Percentiles rank a stretch among this genome's conserved stretches.
phyloP scores from a whole-genome alignment of 805 yeast species.

The Hanseniaspora lindneri region DNA sequence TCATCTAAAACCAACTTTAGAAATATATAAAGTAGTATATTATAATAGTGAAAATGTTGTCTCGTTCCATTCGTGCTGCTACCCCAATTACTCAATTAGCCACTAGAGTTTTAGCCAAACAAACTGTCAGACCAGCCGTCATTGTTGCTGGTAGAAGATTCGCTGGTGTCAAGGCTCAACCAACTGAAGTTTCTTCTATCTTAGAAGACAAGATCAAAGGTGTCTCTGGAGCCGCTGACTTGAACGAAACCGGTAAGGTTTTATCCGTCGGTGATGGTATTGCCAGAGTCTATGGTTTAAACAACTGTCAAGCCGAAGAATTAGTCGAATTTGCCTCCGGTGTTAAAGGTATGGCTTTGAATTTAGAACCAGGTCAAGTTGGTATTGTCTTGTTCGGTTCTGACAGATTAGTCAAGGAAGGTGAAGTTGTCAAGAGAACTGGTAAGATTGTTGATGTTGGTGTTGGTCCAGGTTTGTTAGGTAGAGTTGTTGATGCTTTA shows the following conservation, averaged over 20 bases:
- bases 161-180: slow-evolving; percentile 91
- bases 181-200: slow-evolving; percentile 98
- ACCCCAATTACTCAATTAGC: slow-evolving; percentile 42
- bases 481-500: slow-evolving; percentile 98
- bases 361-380: slow-evolving; percentile 99
- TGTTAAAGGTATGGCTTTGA: slow-evolving; percentile 99
- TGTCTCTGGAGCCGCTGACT: slow-evolving; percentile 91
- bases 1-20: not conserved
- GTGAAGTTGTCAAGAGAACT: slow-evolving; percentile 99
- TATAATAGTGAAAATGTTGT: slow-evolving; percentile 43
- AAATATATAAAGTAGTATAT: not conserved
- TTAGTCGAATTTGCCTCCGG: slow-evolving; percentile 98
- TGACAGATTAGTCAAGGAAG: slow-evolving; percentile 96
- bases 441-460: slow-evolving; percentile 99
- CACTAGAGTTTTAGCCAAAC: slow-evolving; percentile 32
- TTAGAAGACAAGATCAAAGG: slow-evolving; percentile 99
- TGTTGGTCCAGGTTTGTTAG: slow-evolving; percentile 94
- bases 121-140: slow-evolving; percentile 56
- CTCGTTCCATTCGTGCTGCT: slow-evolving; percentile 80
- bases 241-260: slow-evolving; percentile 99
- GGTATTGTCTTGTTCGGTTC: slow-evolving; percentile 99
- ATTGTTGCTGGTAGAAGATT: slow-evolving; percentile 64
- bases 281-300: slow-evolving; percentile 98
- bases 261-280: slow-evolving; percentile 99
- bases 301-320: slow-evolving; percentile 99